Percentiles rank a stretch among this genome's conserved stretches.
Evolutionary conservation across 108 stramenopile species (phyloP).

Genomic region (Pseudonitzschia delicatissima): DNA sequence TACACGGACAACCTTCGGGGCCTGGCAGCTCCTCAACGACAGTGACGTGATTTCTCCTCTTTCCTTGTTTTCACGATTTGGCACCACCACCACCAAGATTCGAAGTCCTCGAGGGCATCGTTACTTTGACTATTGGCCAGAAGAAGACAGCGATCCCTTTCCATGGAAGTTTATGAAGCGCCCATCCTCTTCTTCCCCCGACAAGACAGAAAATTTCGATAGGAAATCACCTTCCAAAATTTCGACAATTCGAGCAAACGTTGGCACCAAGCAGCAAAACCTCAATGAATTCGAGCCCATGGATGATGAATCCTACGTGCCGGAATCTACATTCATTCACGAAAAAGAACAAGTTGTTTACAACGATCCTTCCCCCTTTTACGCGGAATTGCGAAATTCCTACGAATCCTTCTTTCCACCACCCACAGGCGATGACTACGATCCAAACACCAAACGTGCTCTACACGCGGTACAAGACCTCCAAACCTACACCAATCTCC

Average conservation of each 20-base stretch:
- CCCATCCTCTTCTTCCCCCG: slow-evolving; percentile 5
- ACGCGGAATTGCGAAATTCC: slow-evolving; percentile 49
- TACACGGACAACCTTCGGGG: background rate
- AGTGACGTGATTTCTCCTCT: background rate
- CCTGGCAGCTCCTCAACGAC: background rate
- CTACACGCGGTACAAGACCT: slow-evolving; percentile 14
- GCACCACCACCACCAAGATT: background rate
- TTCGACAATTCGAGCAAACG: too few relatives aligned
- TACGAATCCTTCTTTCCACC: slow-evolving; percentile 17
- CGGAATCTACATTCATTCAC: background rate
- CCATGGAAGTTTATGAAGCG: slow-evolving; percentile 21
- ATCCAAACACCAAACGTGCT: slow-evolving; percentile 1
- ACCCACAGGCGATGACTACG: background rate
- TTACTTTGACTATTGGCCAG: slow-evolving; percentile 4
- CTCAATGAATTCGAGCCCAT: background rate
- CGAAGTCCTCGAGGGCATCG: background rate
- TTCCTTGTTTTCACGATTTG: background rate
- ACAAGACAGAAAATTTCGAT: too few relatives aligned
- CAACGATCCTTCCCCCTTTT: slow-evolving; percentile 51
- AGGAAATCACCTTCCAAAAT: too few relatives aligned
- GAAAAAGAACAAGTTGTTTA: slow-evolving; percentile 14
- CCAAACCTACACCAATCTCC: slow-evolving; percentile 11
- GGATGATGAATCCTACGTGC: background rate
- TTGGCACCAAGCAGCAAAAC: background rate
- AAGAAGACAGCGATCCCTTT: slow-evolving; percentile 4